Conservation (phyloP, 2,329 filamentous ascomycete species). For the Aspergillus ustus region DNA sequence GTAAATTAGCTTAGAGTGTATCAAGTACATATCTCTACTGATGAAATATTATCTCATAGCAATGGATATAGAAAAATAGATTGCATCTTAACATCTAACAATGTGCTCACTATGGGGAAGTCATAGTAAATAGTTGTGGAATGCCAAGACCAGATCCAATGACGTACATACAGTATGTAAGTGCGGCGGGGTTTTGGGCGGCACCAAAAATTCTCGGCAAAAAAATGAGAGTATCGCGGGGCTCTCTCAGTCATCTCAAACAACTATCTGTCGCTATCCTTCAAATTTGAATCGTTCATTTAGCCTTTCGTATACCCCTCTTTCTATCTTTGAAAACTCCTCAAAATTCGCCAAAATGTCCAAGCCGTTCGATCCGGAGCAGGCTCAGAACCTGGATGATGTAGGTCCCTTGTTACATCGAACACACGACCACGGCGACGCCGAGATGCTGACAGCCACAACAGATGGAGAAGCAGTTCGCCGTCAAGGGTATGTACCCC, state of each 20-base stretch:
- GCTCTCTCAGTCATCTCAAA: slow-evolving; percentile 20
- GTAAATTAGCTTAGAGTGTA: neutral
- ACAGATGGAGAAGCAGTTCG: slow-evolving; percentile 98
- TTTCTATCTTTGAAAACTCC: neutral
- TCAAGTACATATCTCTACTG: neutral
- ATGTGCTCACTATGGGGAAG: neutral
- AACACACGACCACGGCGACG: slow-evolving; percentile 1
- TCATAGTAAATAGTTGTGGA: neutral
- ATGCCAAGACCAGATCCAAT: slow-evolving; percentile 7
- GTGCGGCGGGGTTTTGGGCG: slow-evolving; percentile 19
- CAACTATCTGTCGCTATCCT: slow-evolving; percentile 1
- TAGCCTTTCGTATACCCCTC: slow-evolving; percentile 5
- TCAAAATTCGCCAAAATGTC: slow-evolving; percentile 37
- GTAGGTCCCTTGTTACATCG: slow-evolving; percentile 49
- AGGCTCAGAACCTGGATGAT: slow-evolving; percentile 72
- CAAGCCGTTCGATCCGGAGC: slow-evolving; percentile 59
- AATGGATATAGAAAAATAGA: neutral
- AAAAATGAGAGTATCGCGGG: slow-evolving; percentile 39
- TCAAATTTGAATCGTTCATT: neutral
- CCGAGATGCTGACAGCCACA: slow-evolving; percentile 29
- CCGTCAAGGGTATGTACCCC: slow-evolving; percentile 75
- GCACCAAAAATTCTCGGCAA: slow-evolving; percentile 32
- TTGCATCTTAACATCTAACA: neutral
- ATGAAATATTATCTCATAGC: neutral
- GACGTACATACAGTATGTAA: slow-evolving; percentile 20